Conservation (phyloP, 1,139 yeast genomes). For the Lodderomyces margitis region DNA sequence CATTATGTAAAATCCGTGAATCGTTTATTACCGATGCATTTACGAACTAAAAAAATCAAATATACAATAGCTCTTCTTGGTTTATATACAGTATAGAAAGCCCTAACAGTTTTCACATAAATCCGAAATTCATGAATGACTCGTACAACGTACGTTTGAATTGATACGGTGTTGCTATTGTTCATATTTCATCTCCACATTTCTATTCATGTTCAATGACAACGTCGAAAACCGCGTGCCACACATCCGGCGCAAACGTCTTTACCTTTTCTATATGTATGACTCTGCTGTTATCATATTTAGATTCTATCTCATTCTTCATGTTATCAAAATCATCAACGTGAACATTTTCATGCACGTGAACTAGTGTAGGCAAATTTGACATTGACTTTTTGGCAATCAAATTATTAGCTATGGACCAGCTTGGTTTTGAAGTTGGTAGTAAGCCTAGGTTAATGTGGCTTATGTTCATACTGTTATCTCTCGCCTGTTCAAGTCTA, state of each 20-base stretch:
- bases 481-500: constrained; percentile 35
- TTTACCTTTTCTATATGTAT: constrained; percentile 59
- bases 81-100: too few relatives aligned
- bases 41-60: too few relatives aligned
- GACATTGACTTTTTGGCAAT: constrained; percentile 18
- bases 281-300: constrained; percentile 17
- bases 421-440: constrained; percentile 65
- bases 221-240: constrained; percentile 70
- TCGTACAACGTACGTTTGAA: not conserved
- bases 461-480: constrained; percentile 28
- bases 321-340: constrained; percentile 40
- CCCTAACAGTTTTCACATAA: too few relatives aligned
- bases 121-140: not conserved
- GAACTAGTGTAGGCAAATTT: constrained; percentile 37
- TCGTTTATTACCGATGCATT: too few relatives aligned
- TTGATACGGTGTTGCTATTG: too few relatives aligned
- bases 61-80: too few relatives aligned
- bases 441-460: constrained; percentile 79
- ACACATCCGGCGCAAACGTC: constrained; percentile 84
- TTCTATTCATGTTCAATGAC: constrained; percentile 1
- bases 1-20: not conserved
- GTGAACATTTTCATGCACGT: constrained; percentile 76
- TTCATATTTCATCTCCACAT: not conserved
- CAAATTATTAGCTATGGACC: constrained; percentile 45
- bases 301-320: constrained; percentile 13